Percentiles rank a stretch among this genome's conserved stretches.
These are phyloP conservation scores for Pseudopyricularia javanii DNA, from an alignment of 2,329 filamentous ascomycete species.

Conservation along the genomic window DNA sequence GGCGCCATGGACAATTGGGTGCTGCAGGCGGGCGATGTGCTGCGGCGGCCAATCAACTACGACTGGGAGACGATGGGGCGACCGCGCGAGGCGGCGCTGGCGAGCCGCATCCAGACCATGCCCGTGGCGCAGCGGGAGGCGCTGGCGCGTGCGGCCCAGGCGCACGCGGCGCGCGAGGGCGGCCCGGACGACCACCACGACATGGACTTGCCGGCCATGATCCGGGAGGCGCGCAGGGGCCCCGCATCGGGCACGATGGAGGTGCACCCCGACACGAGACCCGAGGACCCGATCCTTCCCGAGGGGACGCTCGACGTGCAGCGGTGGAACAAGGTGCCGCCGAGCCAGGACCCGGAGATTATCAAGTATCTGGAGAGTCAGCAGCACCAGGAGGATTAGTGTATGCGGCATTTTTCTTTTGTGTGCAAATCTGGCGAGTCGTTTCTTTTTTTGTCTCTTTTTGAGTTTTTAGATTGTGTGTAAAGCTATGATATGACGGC, in stretches of 20 bases:
- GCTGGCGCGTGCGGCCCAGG: constrained; percentile 4
- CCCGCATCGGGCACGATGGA: constrained; percentile 17
- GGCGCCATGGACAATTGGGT: constrained; percentile 11
- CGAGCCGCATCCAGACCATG: constrained; percentile 7
- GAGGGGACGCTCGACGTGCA: constrained; percentile 8
- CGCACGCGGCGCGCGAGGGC: neutral
- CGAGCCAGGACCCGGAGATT: constrained; percentile 22
- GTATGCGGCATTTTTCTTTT: neutral
- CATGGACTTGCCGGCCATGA: constrained; percentile 6
- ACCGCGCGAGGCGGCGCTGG: constrained; percentile 6
- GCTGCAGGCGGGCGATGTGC: constrained; percentile 10
- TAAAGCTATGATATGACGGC: too few species aligned
- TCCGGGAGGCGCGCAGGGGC: constrained; percentile 9
- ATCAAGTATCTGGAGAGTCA: neutral
- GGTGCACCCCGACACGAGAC: constrained; percentile 25
- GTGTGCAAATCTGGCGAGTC: neutral
- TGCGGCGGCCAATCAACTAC: constrained; percentile 11
- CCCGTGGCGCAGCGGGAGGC: constrained; percentile 10
- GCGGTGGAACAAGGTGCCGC: constrained; percentile 15
- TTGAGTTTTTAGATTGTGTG: neutral
- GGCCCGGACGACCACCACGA: constrained; percentile 6
- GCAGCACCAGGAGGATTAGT: neutral
- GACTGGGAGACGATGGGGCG: constrained; percentile 11
- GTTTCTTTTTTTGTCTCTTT: neutral
- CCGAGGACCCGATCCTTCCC: constrained; percentile 24